Percentiles rank a stretch among this genome's conserved stretches.
phyloP scores from a whole-genome alignment of 2,329 filamentous ascomycete species.

The Escovopsis sp. region DNA sequence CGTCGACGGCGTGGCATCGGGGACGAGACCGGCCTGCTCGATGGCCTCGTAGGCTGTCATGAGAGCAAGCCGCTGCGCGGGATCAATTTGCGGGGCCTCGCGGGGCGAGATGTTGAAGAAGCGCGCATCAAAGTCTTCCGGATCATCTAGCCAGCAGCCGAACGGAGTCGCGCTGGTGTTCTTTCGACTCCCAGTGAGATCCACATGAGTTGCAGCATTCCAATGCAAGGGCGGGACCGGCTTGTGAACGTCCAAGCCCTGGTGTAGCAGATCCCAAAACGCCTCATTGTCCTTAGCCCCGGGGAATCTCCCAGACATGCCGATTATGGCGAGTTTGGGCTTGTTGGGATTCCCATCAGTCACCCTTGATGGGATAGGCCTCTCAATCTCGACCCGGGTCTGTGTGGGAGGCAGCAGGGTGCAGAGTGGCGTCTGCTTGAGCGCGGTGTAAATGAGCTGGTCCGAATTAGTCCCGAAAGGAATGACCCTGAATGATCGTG shows the following conservation, averaged over 20 bases:
- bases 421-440: slow-evolving; percentile 3
- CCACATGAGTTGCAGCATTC: slow-evolving; percentile 50
- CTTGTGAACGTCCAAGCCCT: slow-evolving; percentile 43
- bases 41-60: slow-evolving; percentile 67
- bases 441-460: slow-evolving; percentile 3
- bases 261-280: slow-evolving; percentile 36
- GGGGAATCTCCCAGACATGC: slow-evolving; percentile 33
- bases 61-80: slow-evolving; percentile 58
- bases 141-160: slow-evolving; percentile 56
- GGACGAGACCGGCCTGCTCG: slow-evolving; percentile 30
- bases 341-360: not conserved
- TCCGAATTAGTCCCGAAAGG: slow-evolving; percentile 3
- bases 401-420: slow-evolving; percentile 22
- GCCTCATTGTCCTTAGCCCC: slow-evolving; percentile 27
- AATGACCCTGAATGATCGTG: slow-evolving; percentile 1
- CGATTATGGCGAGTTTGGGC: slow-evolving; percentile 55
- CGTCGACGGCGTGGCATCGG: slow-evolving; percentile 28
- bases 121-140: slow-evolving; percentile 57
- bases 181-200: slow-evolving; percentile 50
- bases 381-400: not conserved
- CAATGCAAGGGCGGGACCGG: slow-evolving; percentile 52
- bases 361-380: not conserved
- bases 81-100: slow-evolving; percentile 62
- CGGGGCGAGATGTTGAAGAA: slow-evolving; percentile 79
- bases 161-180: slow-evolving; percentile 57